Evolutionary conservation across 441 rosid genomes (phyloP), one percentile per base, ranked within the genome.

Genomic region (Populus trichocarpa): DNA sequence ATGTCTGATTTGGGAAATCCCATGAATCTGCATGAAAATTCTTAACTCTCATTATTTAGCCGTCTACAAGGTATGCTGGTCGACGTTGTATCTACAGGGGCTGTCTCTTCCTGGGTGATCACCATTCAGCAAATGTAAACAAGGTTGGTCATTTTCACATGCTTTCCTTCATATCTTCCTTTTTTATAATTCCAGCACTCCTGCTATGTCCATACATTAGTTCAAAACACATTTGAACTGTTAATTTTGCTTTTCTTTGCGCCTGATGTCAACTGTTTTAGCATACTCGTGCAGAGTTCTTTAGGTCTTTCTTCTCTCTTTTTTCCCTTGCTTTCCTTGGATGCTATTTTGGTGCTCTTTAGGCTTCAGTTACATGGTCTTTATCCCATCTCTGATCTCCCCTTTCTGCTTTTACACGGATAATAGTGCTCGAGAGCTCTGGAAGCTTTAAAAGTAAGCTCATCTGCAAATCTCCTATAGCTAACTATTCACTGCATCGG

Each of bases 141-240:
- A 50, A 84, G 93, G 91, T 91, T 81, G 78, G 83, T 86, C 83
- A 46, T 73, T 82, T 85, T 75, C 71, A 26, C 78, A 57, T 42
- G 57, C 38, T 50, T 50, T 50, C 6, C 57, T 50, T 50, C 57
- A 14, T 50, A 14, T 50, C 53, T 59, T 33, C 63, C 40, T 32
- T 71, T 16, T 35, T 64, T 30, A n/a, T 7, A 35, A 22, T 18
- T 57, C 18, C 18, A 2, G 28, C 53, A 26, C 33, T 28, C 32
- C 20, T 72, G 38, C 12, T 16, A 53, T 50, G 67, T 28, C 38
- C 36, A 53, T 28, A 4, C 36, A 35, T 14, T 57, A 7, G 26
- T 72, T 53, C 42, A 72, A 53, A 53, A 22, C 32, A 30, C 8
- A 33, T 68, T n/a, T 68, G 38, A 20, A 26, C 50, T 30, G 63